Evolutionary conservation across 2,329 filamentous ascomycete genomes (phyloP).

Genomic region (Botrytis pseudocinerea): DNA sequence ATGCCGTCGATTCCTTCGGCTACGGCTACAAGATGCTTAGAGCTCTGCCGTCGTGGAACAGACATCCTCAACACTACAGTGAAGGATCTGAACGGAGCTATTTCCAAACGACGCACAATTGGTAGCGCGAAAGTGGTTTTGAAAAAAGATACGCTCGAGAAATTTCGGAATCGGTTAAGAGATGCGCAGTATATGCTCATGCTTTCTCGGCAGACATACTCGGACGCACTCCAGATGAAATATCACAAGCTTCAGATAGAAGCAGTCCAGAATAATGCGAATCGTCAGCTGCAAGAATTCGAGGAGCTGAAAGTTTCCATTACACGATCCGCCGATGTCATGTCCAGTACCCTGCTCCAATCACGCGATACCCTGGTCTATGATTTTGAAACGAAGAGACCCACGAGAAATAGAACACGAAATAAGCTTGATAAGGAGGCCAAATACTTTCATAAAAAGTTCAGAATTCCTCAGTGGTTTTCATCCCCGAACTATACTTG

Average conservation of each 20-base stretch:
- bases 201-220: neutral
- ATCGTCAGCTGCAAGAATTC: neutral
- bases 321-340: neutral
- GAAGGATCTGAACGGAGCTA: neutral
- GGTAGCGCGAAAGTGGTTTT: neutral
- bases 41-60: neutral
- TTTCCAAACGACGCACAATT: neutral
- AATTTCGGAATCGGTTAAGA: neutral
- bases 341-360: neutral
- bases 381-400: neutral
- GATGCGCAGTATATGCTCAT: neutral
- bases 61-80: neutral
- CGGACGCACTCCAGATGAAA: neutral
- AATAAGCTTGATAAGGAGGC: neutral
- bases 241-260: neutral
- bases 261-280: neutral
- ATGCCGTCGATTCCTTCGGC: neutral
- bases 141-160: neutral
- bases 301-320: neutral
- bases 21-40: neutral
- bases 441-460: neutral
- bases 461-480: neutral
- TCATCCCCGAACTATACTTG: neutral
- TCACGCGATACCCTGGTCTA: neutral
- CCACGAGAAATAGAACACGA: neutral